Base-by-base conservation (phyloP, 2,329 filamentous ascomycete genomes). In the Fusarium beomiforme region DNA sequence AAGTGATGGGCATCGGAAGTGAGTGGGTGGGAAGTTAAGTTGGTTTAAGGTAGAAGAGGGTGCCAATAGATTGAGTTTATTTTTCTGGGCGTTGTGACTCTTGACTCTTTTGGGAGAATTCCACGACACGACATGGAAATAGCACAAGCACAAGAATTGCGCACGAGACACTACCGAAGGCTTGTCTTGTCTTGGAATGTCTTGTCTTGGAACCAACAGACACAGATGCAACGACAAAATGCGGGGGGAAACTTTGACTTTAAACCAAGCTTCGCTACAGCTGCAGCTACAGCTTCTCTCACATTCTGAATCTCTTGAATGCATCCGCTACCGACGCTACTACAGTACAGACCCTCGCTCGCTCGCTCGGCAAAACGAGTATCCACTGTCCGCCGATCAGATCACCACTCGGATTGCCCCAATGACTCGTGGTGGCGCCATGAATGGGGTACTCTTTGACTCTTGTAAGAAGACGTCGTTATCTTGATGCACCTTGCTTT, bases 371-470 rank as follows among this genome's bases (percentile, higher is more conserved):
- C 71, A 67, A 64, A 53, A 44, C 23, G 23, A 36, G 64, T 61
- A 66, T 74, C 72, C 74, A 76, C 74, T 69, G 74, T 59, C 72
- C 69, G 74, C 71, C 74, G 74, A 76, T 74, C 74, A 69, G 64
- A 76, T 71, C 74, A 76, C 65, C 61, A 54, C 33, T 59, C 43
- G 57, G 64, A 69, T 46, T 59, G 63, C 54, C 43, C 51, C 59
- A 71, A 75, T 75, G 73, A 75, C 73, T 75, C 73, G 73, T 59
- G 65, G 73, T 75, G 73, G 73, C 60, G 59, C 67, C 69, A 66
- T 64, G n/a, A 23, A 44, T 59, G 49, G 51, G 47, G 49, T 39
- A 34, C 51, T 36, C 42, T 34, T 54, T 69, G 64, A 62, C 37
- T 61, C 19, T 55, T 59, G 41, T 19, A 58, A 46, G 29, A 41